A percentile compares a stretch with the other conserved stretches of the same genome.
Conservation (phyloP, 306 rosid species). For the Inga laurina region DNA sequence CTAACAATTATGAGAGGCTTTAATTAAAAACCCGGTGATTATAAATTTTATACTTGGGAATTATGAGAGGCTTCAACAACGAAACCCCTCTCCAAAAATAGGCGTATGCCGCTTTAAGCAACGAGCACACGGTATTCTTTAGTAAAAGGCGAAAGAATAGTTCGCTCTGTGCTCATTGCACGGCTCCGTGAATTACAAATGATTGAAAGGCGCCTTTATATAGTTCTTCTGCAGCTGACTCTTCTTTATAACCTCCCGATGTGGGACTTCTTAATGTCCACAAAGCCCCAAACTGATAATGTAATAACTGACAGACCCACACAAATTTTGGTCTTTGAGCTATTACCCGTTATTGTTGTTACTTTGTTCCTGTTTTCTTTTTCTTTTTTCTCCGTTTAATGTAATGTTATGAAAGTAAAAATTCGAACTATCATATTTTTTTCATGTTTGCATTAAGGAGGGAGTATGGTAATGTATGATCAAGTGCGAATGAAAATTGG, state of each 20-base stretch:
- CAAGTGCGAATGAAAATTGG: too few relatives aligned
- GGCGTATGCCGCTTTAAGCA: neutral
- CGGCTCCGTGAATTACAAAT: neutral
- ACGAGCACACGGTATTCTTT: conserved; percentile 55
- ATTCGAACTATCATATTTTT: neutral
- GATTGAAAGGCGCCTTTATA: neutral
- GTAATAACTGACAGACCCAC: too few relatives aligned
- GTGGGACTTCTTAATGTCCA: neutral
- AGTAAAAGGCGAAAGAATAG: conserved; percentile 83
- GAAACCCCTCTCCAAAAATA: neutral
- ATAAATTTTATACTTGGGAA: rapidly evolving
- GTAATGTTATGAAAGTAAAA: too few relatives aligned
- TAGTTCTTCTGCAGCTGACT: neutral
- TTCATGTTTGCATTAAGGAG: too few relatives aligned
- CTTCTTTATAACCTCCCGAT: neutral
- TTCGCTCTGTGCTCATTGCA: conserved; percentile 45
- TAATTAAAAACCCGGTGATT: too few relatives aligned
- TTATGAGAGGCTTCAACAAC: neutral
- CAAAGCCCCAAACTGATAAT: neutral
- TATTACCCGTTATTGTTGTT: neutral
- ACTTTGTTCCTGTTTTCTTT: too few relatives aligned
- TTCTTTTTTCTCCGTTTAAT: too few relatives aligned
- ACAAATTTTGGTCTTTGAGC: neutral
- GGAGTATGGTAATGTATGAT: too few relatives aligned
- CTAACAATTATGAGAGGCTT: too few relatives aligned